phyloP scores from a whole-genome alignment of 2,329 filamentous ascomycete species.

The Fusarium haematococcum region DNA sequence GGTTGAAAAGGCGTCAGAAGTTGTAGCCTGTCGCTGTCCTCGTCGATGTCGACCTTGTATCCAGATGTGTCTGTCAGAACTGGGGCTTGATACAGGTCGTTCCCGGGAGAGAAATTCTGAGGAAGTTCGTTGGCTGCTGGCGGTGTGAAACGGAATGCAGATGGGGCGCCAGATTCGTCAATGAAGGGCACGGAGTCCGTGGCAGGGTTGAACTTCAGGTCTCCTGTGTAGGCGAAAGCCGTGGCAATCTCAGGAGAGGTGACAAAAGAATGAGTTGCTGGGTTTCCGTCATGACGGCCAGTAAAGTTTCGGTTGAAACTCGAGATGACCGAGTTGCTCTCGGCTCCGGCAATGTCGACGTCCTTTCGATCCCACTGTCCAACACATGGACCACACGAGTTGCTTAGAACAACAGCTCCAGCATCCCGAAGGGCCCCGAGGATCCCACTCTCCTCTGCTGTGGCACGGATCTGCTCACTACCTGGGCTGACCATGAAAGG shows the following conservation, averaged over 20 bases:
- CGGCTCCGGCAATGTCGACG: slow-evolving; percentile 39
- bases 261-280: slow-evolving; percentile 59
- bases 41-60: slow-evolving; percentile 41
- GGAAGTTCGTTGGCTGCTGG: not conserved
- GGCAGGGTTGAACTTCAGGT: not conserved
- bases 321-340: slow-evolving; percentile 50
- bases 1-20: slow-evolving; percentile 40
- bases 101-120: not conserved
- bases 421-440: slow-evolving; percentile 42
- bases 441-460: not conserved
- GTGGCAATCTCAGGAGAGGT: not conserved
- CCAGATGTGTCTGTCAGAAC: slow-evolving; percentile 28
- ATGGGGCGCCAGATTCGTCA: not conserved
- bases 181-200: not conserved
- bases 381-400: slow-evolving; percentile 50
- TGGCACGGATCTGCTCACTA: slow-evolving; percentile 45
- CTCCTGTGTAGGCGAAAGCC: not conserved
- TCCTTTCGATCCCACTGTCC: slow-evolving; percentile 52
- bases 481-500: slow-evolving; percentile 49
- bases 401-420: slow-evolving; percentile 48
- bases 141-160: not conserved
- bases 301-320: slow-evolving; percentile 54
- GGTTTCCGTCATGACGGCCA: slow-evolving; percentile 51
- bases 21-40: slow-evolving; percentile 47
- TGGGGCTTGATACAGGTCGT: slow-evolving; percentile 44